Base-by-base conservation (phyloP, 192 early-diverging fungal genomes). In the Mortierella alpina region DNA sequence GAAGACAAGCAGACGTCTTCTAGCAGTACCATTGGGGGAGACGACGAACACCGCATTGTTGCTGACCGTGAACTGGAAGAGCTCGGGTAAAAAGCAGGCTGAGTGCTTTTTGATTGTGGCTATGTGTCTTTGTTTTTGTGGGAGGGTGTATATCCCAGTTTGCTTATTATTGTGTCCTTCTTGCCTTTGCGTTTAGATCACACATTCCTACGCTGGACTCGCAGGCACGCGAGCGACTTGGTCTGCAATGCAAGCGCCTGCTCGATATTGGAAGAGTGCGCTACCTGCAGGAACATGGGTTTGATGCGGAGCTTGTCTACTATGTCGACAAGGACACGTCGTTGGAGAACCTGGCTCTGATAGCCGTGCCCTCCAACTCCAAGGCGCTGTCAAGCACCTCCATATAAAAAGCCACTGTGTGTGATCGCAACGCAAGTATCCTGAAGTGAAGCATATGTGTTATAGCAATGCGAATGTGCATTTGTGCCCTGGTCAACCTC, bases 341-440 rank as follows among this genome's bases (percentile, higher is more conserved):
- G 2, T 79, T 94, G 53, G 95, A 95, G 75, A 96, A 96, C 83
- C 72, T 92, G 31, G 91, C 91, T 8, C 76, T 96, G 57, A 82
- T 94, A 48, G 91, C 89, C 4, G 79, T 83, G 5, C 84, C 86
- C 10, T 50, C 61, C 31, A 31, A 31, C 31, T 31, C 31, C 31
- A 31, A 31, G 31, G 31, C 31, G 31, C 3, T 31, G 31, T 31
- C 31, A 3, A 31, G 31, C 31, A 31, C 31, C 31, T 31, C 31
- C 31, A 1, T 31, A 31, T 31, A 31, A 31, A 31, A 31, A 31
- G 31, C 31, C 31, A 31, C 31, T 3, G 31, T 31, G 31, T 31
- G 1, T 1, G 31, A 31, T 31, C 31, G 31, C 31, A 31, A 31
- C 31, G 31, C 31, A 31, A 31, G 31, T 1, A 31, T 31, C 31